phyloP scores from a whole-genome alignment of 2,329 filamentous ascomycete genomes.

The Diplodia sapinea region DNA sequence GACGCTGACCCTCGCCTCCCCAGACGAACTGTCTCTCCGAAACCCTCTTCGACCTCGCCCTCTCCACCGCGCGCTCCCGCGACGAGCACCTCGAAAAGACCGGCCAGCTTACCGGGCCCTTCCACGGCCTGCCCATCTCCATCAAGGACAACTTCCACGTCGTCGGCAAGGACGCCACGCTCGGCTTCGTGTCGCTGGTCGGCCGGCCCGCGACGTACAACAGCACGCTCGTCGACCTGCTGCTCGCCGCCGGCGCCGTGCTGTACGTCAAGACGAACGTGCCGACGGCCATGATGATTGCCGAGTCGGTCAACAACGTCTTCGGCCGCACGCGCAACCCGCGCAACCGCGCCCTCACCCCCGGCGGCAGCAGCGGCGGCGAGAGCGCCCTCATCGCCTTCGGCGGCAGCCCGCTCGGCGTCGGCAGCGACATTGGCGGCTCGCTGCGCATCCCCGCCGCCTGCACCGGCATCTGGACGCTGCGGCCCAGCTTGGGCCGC shows the following conservation, averaged over 20 bases:
- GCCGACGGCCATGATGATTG: constrained; percentile 72
- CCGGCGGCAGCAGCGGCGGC: constrained; percentile 71
- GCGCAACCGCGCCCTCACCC: constrained; percentile 62
- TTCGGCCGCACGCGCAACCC: constrained; percentile 70
- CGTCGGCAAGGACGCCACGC: constrained; percentile 63
- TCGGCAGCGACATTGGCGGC: constrained; percentile 69
- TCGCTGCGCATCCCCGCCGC: constrained; percentile 63
- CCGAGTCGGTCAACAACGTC: constrained; percentile 69
- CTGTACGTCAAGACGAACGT: constrained; percentile 75
- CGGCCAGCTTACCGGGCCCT: constrained; percentile 61
- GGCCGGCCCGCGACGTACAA: constrained; percentile 63
- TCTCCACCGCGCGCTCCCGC: constrained; percentile 58
- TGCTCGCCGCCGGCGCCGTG: constrained; percentile 67
- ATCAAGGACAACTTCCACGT: constrained; percentile 76
- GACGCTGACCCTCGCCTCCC: background rate
- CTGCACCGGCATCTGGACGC: constrained; percentile 63
- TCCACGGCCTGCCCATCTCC: constrained; percentile 70
- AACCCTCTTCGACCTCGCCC: constrained; percentile 61
- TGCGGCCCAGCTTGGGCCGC: constrained; percentile 63
- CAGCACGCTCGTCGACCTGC: constrained; percentile 62
- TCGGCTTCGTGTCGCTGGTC: constrained; percentile 69
- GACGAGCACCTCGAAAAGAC: constrained; percentile 58
- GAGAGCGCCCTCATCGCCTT: constrained; percentile 68
- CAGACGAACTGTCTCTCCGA: constrained; percentile 67
- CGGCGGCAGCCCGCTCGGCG: constrained; percentile 64